These are phyloP conservation scores for Paecilomyces niveus DNA, from an alignment of 2,329 filamentous ascomycete genomes.

Conservation along the genomic window DNA sequence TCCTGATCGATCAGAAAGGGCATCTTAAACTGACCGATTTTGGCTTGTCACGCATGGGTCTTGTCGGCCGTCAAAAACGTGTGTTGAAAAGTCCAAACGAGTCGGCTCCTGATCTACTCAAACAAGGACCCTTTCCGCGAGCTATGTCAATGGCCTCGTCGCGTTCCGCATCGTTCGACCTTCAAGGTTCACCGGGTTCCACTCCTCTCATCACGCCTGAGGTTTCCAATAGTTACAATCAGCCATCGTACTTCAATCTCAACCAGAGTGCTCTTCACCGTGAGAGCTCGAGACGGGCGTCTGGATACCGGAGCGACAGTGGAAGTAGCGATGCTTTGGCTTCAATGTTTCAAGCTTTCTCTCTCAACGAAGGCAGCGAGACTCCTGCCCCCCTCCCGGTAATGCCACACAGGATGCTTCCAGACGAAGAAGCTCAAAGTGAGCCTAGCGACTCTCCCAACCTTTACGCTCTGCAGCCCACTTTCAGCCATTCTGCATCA, in stretches of 20 bases:
- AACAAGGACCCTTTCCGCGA: constrained; percentile 82
- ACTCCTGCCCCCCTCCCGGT: constrained; percentile 30
- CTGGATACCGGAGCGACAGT: constrained; percentile 84
- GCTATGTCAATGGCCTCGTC: constrained; percentile 83
- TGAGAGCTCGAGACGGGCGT: constrained; percentile 61
- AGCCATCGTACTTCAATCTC: constrained; percentile 84
- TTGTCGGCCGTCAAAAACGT: constrained; percentile 93
- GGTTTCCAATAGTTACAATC: constrained; percentile 57
- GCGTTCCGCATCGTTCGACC: constrained; percentile 86
- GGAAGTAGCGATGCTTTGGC: constrained; percentile 80
- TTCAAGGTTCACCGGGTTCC: constrained; percentile 74
- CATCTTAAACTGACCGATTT: constrained; percentile 97
- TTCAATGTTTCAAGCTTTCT: constrained; percentile 74
- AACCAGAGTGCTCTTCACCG: constrained; percentile 49
- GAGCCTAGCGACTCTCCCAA: constrained; percentile 72
- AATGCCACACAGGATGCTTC: constrained; percentile 41
- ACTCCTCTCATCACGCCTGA: constrained; percentile 86
- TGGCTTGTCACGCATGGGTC: constrained; percentile 91
- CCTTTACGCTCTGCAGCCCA: constrained; percentile 58
- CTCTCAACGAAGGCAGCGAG: constrained; percentile 57
- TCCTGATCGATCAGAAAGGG: constrained; percentile 93
- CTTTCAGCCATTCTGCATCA: constrained; percentile 43
- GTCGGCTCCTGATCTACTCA: constrained; percentile 83
- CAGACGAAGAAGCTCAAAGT: constrained; percentile 68
- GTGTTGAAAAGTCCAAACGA: constrained; percentile 73